Evolutionary conservation across 169 alveolate genomes (phyloP).

Genomic region (Eimeria zaria): DNA sequence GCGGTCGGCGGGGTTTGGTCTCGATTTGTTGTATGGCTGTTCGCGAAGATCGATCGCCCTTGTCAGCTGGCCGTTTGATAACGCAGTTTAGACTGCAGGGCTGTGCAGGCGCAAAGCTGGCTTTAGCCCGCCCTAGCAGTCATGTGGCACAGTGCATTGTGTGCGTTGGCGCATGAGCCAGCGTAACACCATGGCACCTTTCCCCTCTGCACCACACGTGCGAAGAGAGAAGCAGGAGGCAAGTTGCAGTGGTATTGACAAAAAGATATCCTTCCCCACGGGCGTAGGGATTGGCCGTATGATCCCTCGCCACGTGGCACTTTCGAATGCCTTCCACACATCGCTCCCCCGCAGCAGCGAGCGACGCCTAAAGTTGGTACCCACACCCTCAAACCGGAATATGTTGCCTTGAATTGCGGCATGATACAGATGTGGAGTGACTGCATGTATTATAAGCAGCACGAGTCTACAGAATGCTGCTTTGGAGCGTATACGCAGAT

Average conservation of each 20-base stretch:
- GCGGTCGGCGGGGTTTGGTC: slow-evolving; percentile 10
- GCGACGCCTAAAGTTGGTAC: slow-evolving; percentile 29
- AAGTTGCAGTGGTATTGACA: slow-evolving; percentile 39
- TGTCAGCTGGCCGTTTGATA: slow-evolving; percentile 71
- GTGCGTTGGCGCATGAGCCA: slow-evolving; percentile 63
- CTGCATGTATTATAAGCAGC: background rate
- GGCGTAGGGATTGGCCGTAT: slow-evolving; percentile 39
- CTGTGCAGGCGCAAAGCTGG: slow-evolving; percentile 79
- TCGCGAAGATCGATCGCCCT: background rate
- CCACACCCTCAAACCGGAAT: slow-evolving; percentile 9
- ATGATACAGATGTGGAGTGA: background rate
- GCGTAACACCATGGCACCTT: slow-evolving; percentile 51
- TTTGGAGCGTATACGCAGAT: background rate
- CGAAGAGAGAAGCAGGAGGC: slow-evolving; percentile 20
- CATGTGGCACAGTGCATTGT: slow-evolving; percentile 58
- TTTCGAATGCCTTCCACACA: slow-evolving; percentile 18
- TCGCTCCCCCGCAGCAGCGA: slow-evolving; percentile 72
- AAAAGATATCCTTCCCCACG: slow-evolving; percentile 6
- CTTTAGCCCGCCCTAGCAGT: slow-evolving; percentile 61
- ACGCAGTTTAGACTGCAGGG: slow-evolving; percentile 70
- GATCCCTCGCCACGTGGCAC: background rate
- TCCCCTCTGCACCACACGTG: slow-evolving; percentile 51
- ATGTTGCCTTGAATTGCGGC: slow-evolving; percentile 6
- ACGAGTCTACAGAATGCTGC: background rate
- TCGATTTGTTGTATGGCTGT: slow-evolving; percentile 10